phyloP scores from a whole-genome alignment of 371 early-diverging fungal genomes.

The Rhizopus arrhizus region DNA sequence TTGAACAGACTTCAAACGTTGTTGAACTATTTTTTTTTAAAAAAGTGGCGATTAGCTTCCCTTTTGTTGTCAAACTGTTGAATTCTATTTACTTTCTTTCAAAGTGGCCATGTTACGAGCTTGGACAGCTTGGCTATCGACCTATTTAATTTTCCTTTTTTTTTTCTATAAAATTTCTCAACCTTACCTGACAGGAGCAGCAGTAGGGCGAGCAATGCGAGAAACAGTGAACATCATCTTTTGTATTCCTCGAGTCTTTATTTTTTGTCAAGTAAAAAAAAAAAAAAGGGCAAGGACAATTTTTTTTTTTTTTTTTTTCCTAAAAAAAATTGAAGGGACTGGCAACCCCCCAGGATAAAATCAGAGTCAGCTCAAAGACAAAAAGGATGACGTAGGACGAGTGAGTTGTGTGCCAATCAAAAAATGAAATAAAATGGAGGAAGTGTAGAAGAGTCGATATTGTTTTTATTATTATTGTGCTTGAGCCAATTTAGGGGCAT shows the following conservation, averaged over 20 bases:
- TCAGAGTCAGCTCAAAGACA: background rate
- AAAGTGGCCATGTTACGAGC: conserved; percentile 91
- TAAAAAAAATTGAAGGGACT: conserved; percentile 4
- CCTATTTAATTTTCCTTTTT: too few relatives aligned
- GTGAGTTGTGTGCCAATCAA: background rate
- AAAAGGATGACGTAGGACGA: conserved; percentile 1
- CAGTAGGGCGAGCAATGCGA: conserved; percentile 43
- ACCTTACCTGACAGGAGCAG: conserved; percentile 35
- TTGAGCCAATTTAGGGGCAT: conserved; percentile 23
- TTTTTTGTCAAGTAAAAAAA: background rate
- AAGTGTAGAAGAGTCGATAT: too few relatives aligned
- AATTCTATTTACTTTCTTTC: conserved; percentile 79
- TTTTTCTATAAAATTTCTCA: too few relatives aligned
- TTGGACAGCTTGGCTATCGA: conserved; percentile 61
- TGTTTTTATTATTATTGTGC: conserved; percentile 9
- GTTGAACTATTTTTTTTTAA: conserved; percentile 69
- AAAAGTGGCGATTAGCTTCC: background rate
- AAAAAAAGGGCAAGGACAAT: background rate
- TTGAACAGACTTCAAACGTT: conserved; percentile 94
- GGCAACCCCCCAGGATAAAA: conserved; percentile 5
- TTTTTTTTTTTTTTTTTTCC: background rate
- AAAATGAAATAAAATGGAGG: background rate
- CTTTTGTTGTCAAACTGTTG: background rate
- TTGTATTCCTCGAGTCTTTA: conserved; percentile 1
- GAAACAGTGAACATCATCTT: conserved; percentile 37